Conservation (phyloP, 345 rosid species). For the Ricinus communis region DNA sequence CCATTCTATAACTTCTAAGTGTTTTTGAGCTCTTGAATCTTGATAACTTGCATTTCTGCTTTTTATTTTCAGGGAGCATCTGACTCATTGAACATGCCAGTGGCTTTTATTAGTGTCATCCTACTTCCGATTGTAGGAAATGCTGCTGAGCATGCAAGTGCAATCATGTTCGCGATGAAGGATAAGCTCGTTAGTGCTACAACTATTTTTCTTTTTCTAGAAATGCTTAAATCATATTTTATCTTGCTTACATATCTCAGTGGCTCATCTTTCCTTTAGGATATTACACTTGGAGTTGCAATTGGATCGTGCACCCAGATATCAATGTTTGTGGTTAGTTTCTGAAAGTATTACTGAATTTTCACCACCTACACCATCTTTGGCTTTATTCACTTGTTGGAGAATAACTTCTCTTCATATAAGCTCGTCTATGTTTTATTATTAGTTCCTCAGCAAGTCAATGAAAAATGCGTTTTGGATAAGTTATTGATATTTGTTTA, state of each 20-base stretch:
- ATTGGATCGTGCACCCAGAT: conserved; percentile 96
- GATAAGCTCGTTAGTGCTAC: conserved; percentile 71
- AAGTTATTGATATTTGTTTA: background rate
- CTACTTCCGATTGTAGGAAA: conserved; percentile 96
- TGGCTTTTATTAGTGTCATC: conserved; percentile 87
- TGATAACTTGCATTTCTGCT: background rate
- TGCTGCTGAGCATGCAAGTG: conserved; percentile 96
- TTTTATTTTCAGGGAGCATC: conserved; percentile 70
- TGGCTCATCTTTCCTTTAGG: conserved; percentile 43
- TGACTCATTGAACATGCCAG: conserved; percentile 63
- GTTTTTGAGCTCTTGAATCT: too few species aligned
- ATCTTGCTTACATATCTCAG: background rate
- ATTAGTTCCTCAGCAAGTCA: too few species aligned
- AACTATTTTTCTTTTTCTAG: background rate
- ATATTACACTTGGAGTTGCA: conserved; percentile 92
- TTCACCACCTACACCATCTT: too few species aligned
- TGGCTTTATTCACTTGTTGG: too few species aligned
- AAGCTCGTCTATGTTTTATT: too few species aligned
- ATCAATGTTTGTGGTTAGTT: conserved; percentile 87
- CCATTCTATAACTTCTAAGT: too few species aligned
- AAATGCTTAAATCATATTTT: background rate
- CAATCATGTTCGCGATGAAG: conserved; percentile 95
- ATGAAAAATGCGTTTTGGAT: background rate
- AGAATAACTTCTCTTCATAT: too few species aligned
- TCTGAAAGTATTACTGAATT: background rate